Percentiles rank a stretch among this genome's conserved stretches.
These are phyloP conservation scores for Trametes polyzona DNA, from an alignment of 1,284 basidiomycete species.

Conservation along the genomic window DNA sequence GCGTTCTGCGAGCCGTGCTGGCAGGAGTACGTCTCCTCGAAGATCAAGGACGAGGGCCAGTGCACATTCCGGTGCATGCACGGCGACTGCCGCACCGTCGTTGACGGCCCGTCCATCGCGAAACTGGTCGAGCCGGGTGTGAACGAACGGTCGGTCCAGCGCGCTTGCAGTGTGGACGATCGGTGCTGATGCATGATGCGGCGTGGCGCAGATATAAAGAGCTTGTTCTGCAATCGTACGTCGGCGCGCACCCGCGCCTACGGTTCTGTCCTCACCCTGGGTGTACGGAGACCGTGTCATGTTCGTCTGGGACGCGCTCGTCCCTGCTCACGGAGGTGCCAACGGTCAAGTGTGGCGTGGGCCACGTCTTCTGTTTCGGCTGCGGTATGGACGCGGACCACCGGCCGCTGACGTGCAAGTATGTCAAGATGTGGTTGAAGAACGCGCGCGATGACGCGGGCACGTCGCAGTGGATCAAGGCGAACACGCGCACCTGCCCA, in stretches of 20 bases:
- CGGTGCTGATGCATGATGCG: slow-evolving; percentile 24
- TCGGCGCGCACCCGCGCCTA: slow-evolving; percentile 57
- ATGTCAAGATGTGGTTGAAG: slow-evolving; percentile 64
- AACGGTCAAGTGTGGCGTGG: slow-evolving; percentile 55
- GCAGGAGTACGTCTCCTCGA: slow-evolving; percentile 56
- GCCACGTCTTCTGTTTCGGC: slow-evolving; percentile 59
- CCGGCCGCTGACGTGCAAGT: slow-evolving; percentile 63
- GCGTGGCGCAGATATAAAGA: slow-evolving; percentile 49
- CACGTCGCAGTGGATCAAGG: slow-evolving; percentile 71
- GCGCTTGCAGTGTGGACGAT: neutral
- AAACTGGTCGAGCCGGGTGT: slow-evolving; percentile 42
- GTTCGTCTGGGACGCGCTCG: slow-evolving; percentile 41
- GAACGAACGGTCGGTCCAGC: slow-evolving; percentile 39
- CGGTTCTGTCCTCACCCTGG: slow-evolving; percentile 59
- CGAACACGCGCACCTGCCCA: slow-evolving; percentile 71
- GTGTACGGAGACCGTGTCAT: slow-evolving; percentile 39
- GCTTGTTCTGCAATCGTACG: slow-evolving; percentile 62
- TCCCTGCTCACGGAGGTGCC: slow-evolving; percentile 57
- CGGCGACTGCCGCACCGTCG: slow-evolving; percentile 55
- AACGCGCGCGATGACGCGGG: slow-evolving; percentile 72
- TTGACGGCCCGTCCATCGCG: slow-evolving; percentile 51
- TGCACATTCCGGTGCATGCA: slow-evolving; percentile 68
- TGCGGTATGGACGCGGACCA: slow-evolving; percentile 58
- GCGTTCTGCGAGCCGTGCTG: slow-evolving; percentile 65
- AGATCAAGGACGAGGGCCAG: slow-evolving; percentile 65